Evolutionary conservation across 1,284 basidiomycete genomes (phyloP), one percentile per base, ranked within the genome.

Genomic region (Wolfiporia cocos): DNA sequence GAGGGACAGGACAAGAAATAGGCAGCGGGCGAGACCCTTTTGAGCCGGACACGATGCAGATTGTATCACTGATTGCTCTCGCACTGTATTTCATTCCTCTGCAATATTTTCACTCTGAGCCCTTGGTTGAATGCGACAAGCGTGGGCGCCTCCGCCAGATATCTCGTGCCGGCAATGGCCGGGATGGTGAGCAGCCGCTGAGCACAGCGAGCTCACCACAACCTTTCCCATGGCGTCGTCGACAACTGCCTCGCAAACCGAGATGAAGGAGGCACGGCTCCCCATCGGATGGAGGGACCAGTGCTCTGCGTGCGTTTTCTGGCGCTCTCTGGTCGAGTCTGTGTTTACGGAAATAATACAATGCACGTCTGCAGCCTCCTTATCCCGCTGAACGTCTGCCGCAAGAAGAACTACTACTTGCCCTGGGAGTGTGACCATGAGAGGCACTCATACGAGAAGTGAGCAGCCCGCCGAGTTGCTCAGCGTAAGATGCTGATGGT

Each of bases 211-310:
- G 9, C 17, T 17, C 32, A 24, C 17, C 10, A 20, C 33, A 20
- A 6, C 21, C 34, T 18, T 34, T 20, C 37, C 49, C 44, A 87
- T 87, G 85, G 67, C 81, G 43, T 74, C 80, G 39, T 71, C 82
- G 46, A 80, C 79, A 31, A 86, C 84, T 41, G 92, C 92, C 39
- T 90, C 91, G 26, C 85, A 92, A 59, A 71, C 78, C 48, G 88
- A 94, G 64, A 74, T 91, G 62, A 87, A 89, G 64, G 74, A 76
- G 5, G 73, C 86, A 47, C 73, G 71, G 48, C 73, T 94, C 19
- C 92, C 92, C 6, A 52, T 95, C 7, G 85, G 76, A 10, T 96
- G 87, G 82, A 74, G 92, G 57, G 92, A 96, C 66, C 78, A 85
- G 53, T 96, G 92, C 66, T 94, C 92, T 53, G 80, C 91, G 92